Percentiles rank a stretch among this genome's conserved stretches.
Conservation (phyloP, 345 rosid species). For the Pseudoturritis turrita region DNA sequence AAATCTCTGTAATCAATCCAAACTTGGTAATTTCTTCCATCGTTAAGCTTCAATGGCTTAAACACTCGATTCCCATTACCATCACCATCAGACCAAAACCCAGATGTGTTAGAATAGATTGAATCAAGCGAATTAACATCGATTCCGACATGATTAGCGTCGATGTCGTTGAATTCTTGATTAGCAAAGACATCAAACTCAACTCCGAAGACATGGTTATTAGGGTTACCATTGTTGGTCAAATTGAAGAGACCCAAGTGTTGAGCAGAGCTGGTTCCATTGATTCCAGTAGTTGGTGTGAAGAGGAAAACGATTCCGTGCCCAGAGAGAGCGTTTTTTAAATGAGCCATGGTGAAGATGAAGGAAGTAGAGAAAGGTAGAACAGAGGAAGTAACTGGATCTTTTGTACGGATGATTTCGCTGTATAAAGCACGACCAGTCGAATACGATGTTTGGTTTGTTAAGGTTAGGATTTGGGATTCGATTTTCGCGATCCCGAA, state of each 20-base stretch:
- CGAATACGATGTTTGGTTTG: constrained; percentile 35
- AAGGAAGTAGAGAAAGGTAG: constrained; percentile 49
- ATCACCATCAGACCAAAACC: constrained; percentile 34
- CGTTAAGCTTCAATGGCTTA: constrained; percentile 49
- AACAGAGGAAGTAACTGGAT: constrained; percentile 36
- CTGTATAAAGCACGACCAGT: constrained; percentile 47
- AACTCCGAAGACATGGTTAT: constrained; percentile 35
- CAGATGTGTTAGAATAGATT: constrained; percentile 22
- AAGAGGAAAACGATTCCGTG: constrained; percentile 54
- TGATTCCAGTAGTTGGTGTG: constrained; percentile 34
- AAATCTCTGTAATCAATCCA: constrained; percentile 65
- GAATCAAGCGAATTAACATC: constrained; percentile 43
- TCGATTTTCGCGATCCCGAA: constrained; percentile 38
- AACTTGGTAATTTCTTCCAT: constrained; percentile 74
- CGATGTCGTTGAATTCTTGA: constrained; percentile 44
- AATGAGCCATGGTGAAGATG: constrained; percentile 49
- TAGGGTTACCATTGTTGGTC: constrained; percentile 37
- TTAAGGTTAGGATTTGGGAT: constrained; percentile 40
- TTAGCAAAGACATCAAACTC: constrained; percentile 50
- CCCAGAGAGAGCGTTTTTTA: constrained; percentile 38
- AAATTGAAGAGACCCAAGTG: constrained; percentile 47
- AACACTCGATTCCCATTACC: constrained; percentile 26
- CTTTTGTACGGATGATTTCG: constrained; percentile 27
- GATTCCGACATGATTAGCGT: constrained; percentile 43
- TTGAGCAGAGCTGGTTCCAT: constrained; percentile 40